Conservation (phyloP, 129 eudicot genomes). For the Logfia minima region DNA sequence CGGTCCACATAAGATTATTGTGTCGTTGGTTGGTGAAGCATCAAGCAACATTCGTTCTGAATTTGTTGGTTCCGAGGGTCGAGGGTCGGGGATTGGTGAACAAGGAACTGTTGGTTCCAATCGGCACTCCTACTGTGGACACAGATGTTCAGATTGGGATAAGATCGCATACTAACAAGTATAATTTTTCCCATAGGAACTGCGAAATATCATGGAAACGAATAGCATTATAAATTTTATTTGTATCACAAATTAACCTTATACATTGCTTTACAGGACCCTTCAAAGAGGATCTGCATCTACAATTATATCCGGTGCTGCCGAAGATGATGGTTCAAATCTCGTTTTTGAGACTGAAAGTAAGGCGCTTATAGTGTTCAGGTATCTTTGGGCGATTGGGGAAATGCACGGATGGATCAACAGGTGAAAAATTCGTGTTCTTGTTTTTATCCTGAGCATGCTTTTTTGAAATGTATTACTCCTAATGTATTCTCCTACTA, state of each 20-base stretch:
- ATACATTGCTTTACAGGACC: conserved; percentile 43
- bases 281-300: conserved; percentile 45
- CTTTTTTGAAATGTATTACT: too few species aligned
- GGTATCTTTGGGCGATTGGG: too few species aligned
- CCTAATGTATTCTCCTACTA: too few species aligned
- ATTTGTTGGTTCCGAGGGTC: conserved; percentile 33
- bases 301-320: too few species aligned
- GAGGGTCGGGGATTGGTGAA: conserved; percentile 40
- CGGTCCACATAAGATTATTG: conserved; percentile 33
- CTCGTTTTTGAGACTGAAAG: too few species aligned
- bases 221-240: background rate
- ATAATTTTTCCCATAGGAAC: conserved; percentile 11
- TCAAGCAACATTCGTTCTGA: conserved; percentile 37
- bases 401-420: too few species aligned
- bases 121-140: conserved; percentile 60
- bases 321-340: too few species aligned
- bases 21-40: conserved; percentile 39
- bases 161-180: conserved; percentile 55
- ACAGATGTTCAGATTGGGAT: conserved; percentile 39
- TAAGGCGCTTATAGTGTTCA: too few species aligned
- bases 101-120: conserved; percentile 65
- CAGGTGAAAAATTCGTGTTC: too few species aligned
- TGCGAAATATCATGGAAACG: conserved; percentile 10
- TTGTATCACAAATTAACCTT: background rate
- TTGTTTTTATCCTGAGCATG: too few species aligned